These are phyloP conservation scores for Candida nanaspora DNA, from an alignment of 805 yeast genomes.

Conservation along the genomic window DNA sequence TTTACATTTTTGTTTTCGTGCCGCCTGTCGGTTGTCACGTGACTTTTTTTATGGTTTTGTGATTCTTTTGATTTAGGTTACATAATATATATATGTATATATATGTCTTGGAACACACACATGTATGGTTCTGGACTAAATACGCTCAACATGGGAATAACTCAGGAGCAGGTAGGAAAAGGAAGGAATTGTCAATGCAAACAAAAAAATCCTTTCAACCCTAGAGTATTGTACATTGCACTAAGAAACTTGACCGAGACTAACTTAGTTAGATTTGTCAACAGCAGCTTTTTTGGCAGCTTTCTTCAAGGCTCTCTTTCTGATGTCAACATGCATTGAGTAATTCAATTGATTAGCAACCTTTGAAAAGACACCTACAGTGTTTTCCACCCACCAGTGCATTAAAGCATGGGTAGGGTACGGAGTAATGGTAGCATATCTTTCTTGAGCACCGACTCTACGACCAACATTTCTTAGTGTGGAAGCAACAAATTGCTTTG, in stretches of 20 bases:
- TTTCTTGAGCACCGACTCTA: slow-evolving; percentile 88
- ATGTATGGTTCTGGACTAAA: no score
- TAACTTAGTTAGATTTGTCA: neutral
- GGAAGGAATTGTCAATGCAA: no score
- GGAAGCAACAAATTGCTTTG: slow-evolving; percentile 70
- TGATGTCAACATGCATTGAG: slow-evolving; percentile 71
- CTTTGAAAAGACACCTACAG: slow-evolving; percentile 76
- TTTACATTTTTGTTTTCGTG: neutral
- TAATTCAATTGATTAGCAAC: slow-evolving; percentile 63
- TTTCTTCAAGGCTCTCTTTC: slow-evolving; percentile 77
- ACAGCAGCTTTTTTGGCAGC: slow-evolving; percentile 37
- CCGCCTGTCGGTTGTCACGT: no score
- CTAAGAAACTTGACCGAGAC: no score
- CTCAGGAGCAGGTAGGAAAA: no score
- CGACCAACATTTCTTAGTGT: slow-evolving; percentile 67
- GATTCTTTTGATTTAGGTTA: no score
- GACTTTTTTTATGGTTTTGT: no score
- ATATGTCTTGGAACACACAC: no score
- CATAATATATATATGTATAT: no score
- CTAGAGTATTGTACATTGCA: no score
- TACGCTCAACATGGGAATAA: no score
- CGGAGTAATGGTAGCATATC: slow-evolving; percentile 82
- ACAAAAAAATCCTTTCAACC: no score
- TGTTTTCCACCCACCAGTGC: slow-evolving; percentile 73
- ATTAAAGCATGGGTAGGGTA: slow-evolving; percentile 90